These are phyloP conservation scores for Lagenaria siceraria DNA, from an alignment of 306 rosid species.

Conservation along the genomic window DNA sequence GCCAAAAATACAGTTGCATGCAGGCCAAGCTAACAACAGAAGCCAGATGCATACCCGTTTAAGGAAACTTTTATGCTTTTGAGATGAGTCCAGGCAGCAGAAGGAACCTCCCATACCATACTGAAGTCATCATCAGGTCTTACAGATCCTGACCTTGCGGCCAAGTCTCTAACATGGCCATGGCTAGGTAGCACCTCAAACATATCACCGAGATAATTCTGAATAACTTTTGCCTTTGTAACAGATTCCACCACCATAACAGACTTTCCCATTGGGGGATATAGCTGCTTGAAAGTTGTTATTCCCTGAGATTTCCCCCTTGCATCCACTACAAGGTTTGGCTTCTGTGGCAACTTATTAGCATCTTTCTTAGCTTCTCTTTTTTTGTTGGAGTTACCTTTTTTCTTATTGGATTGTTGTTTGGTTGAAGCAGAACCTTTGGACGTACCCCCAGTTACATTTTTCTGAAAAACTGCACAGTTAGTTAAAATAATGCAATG, in stretches of 20 bases:
- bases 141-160: constrained; percentile 95
- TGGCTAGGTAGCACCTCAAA: constrained; percentile 93
- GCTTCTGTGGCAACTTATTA: constrained; percentile 16
- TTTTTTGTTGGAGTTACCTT: constrained; percentile 20
- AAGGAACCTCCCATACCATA: constrained; percentile 99
- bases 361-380: constrained; percentile 16
- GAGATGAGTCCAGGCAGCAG: constrained; percentile 94
- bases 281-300: constrained; percentile 31
- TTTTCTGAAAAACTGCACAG: constrained; percentile 40
- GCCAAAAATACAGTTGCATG: background rate
- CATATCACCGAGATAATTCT: constrained; percentile 81
- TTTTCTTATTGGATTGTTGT: constrained; percentile 31
- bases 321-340: constrained; percentile 11
- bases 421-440: constrained; percentile 29
- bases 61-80: constrained; percentile 83
- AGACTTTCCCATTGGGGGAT: constrained; percentile 72
- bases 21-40: background rate
- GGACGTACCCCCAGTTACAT: constrained; percentile 6
- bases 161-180: constrained; percentile 98
- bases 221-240: constrained; percentile 87
- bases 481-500: constrained; percentile 25
- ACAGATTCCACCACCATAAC: constrained; percentile 87
- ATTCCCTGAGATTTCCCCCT: constrained; percentile 25
- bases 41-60: constrained; percentile 46
- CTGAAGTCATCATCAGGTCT: constrained; percentile 94